Conservation (phyloP, 495 filamentous ascomycete genomes). For the Penicillium simplicissimum region DNA sequence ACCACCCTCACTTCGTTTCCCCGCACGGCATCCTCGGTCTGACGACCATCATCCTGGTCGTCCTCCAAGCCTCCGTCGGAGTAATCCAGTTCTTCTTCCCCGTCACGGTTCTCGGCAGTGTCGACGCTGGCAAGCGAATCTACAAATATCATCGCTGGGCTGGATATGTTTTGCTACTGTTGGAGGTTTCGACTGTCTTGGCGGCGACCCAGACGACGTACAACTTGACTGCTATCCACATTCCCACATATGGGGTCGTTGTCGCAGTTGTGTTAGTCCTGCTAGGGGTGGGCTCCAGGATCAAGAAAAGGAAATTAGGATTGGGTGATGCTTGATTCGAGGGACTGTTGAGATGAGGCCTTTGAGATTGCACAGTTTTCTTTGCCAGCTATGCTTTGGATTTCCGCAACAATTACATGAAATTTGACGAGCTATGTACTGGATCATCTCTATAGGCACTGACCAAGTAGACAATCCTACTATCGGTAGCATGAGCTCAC, state of each 20-base stretch:
- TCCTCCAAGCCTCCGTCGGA: conserved; percentile 73
- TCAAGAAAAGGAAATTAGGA: conserved; percentile 83
- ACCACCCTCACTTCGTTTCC: conserved; percentile 71
- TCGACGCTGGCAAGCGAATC: conserved; percentile 72
- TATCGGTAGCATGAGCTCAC: no score
- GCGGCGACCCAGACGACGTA: conserved; percentile 77
- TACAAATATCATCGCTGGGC: conserved; percentile 85
- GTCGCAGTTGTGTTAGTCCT: conserved; percentile 61
- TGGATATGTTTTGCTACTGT: conserved; percentile 72
- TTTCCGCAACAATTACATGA: neutral
- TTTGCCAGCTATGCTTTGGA: neutral
- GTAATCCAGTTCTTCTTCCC: conserved; percentile 77
- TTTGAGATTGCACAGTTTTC: neutral
- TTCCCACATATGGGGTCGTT: conserved; percentile 72
- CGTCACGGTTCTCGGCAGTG: conserved; percentile 64
- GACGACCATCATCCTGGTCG: conserved; percentile 68
- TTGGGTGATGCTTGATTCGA: conserved; percentile 33
- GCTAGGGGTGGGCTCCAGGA: conserved; percentile 69
- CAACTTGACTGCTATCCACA: conserved; percentile 57
- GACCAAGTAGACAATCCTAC: neutral
- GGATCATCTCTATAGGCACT: neutral
- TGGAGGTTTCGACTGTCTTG: conserved; percentile 71
- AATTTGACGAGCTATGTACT: neutral
- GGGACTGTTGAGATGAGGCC: neutral
- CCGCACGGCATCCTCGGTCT: conserved; percentile 79